Evolutionary conservation across 2,329 filamentous ascomycete species (phyloP).

Genomic region (Clonostachys rosea): DNA sequence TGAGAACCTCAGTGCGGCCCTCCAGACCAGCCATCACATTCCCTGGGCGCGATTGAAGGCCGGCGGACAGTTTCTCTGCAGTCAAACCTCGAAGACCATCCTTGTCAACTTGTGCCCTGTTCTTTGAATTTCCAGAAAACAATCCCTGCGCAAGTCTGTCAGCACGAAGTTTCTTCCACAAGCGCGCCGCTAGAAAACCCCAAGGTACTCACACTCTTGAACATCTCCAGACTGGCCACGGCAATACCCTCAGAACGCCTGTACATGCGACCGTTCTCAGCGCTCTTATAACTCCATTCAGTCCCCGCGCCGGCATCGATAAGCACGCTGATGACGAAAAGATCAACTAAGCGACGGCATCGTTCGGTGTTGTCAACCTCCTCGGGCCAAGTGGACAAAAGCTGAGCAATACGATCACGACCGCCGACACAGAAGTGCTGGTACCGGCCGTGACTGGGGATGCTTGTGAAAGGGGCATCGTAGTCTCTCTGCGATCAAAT

Average conservation of each 20-base stretch:
- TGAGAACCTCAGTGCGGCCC: constrained; percentile 75
- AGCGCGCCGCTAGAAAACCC: too few species aligned
- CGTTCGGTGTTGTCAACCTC: constrained; percentile 68
- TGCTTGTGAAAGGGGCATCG: constrained; percentile 51
- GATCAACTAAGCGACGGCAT: constrained; percentile 70
- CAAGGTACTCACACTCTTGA: constrained; percentile 58
- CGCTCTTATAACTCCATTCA: constrained; percentile 88
- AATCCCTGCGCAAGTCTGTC: constrained; percentile 49
- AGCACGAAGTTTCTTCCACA: not conserved
- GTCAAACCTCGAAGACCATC: constrained; percentile 72
- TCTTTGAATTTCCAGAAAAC: constrained; percentile 77
- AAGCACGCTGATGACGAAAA: constrained; percentile 76
- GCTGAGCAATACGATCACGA: constrained; percentile 65
- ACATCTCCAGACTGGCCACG: constrained; percentile 78
- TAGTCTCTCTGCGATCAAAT: constrained; percentile 41
- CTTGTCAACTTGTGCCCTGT: constrained; percentile 88
- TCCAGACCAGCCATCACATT: constrained; percentile 84
- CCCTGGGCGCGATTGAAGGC: constrained; percentile 75
- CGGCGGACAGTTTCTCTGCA: constrained; percentile 68
- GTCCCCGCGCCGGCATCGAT: constrained; percentile 87
- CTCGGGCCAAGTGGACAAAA: constrained; percentile 65
- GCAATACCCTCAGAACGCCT: constrained; percentile 85
- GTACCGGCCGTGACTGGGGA: constrained; percentile 83
- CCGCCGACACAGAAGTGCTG: constrained; percentile 83
- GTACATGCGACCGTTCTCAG: constrained; percentile 79